Base-by-base conservation (phyloP, 805 yeast species). In the Suhomyces tanzawaensis region DNA sequence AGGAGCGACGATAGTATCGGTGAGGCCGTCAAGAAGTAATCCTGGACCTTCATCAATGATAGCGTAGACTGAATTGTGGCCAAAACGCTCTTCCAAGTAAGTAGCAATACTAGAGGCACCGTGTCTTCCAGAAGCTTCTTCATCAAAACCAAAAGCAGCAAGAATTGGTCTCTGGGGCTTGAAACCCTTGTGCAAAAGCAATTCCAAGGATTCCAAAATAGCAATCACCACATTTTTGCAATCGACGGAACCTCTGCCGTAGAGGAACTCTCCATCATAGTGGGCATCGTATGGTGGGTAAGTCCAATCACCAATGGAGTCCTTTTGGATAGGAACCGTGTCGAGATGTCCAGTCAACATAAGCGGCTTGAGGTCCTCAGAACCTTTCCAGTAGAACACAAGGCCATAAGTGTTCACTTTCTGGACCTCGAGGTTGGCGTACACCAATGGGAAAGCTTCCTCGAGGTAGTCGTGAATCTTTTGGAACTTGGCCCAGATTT, bases 161-260 rank as follows among this genome's bases (percentile, higher is more conserved):
- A 86, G 44, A 12, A 85, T 56, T 1, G 86, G 72, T 58, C 95
- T 76, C 36, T 69, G 57, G n/a, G 89, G 86, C 29, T 53, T 39
- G 60, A 70, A 83, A 1, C 71, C 80, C 14, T 69, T 70, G 15
- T 61, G 58, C 23, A 61, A 49, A 19, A 85, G 52, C 23, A 83
- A 58, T 34, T 64, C 58, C n/a, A 77, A 56, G 1, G 89, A 71
- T 55, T 85, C 90, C 53, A 85, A 55, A 34, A 82, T 72, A 2
- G 80, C 83, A 43, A 82, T 66, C 34, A 88, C 64, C 24, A 80
- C 61, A 54, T 81, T 81, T 58, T 88, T 88, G 55, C 88, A 81
- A 57, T 88, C 96, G 30, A 72, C 59, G 3, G 85, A 57, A 27
- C 96, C 96, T 51, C 95, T 73, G 2, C 95, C 95, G 74, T 79